Conservation (phyloP, 805 yeast genomes). For the Ogataea pini region DNA sequence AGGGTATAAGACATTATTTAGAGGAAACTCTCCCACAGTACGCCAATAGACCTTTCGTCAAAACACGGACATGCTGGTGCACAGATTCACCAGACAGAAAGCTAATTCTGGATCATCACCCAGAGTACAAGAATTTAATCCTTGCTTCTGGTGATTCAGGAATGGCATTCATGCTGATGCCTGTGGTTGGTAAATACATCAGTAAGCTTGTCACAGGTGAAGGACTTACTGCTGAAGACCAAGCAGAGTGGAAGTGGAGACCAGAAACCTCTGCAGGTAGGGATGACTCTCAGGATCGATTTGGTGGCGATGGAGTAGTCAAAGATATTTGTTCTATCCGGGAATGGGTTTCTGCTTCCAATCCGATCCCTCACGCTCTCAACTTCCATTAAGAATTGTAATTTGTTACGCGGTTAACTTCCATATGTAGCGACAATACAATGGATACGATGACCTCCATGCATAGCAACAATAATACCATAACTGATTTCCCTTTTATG, state of each 20-base stretch:
- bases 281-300: slow-evolving; percentile 29
- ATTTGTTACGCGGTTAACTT: too few species aligned
- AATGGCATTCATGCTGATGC: slow-evolving; percentile 30
- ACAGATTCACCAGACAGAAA: slow-evolving; percentile 31
- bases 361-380: slow-evolving; percentile 19
- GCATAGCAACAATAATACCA: too few species aligned
- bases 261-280: slow-evolving; percentile 11
- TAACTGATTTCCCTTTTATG: too few species aligned
- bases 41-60: slow-evolving; percentile 23
- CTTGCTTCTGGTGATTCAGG: slow-evolving; percentile 33
- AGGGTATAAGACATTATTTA: slow-evolving; percentile 23
- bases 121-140: slow-evolving; percentile 18
- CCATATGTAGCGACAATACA: too few species aligned
- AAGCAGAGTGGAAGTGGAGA: slow-evolving; percentile 15
- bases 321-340: slow-evolving; percentile 31
- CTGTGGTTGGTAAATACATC: slow-evolving; percentile 26
- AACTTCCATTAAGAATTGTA: slow-evolving; percentile 1
- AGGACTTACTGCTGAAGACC: not conserved
- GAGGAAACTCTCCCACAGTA: slow-evolving; percentile 38
- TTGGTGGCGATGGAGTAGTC: slow-evolving; percentile 34
- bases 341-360: slow-evolving; percentile 28
- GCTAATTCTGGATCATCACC: slow-evolving; percentile 24
- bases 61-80: slow-evolving; percentile 31
- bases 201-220: slow-evolving; percentile 11
- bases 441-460: too few species aligned